phyloP scores from a whole-genome alignment of 1,139 yeast genomes.

The Sugiyamaella sp. region DNA sequence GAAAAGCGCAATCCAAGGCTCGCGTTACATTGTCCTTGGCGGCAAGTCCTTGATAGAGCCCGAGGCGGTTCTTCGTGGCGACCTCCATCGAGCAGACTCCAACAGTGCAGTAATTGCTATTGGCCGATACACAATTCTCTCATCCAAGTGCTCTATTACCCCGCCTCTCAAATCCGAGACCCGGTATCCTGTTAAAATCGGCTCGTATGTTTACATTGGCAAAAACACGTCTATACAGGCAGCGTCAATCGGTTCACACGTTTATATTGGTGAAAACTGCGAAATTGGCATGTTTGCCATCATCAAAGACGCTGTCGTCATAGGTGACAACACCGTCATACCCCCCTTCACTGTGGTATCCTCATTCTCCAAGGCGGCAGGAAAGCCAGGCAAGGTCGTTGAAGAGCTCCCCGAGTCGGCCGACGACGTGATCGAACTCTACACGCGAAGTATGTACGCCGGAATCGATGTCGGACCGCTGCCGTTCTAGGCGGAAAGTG shows the following conservation, averaged over 20 bases:
- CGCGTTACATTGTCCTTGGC: slow-evolving; percentile 50
- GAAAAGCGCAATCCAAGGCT: slow-evolving; percentile 49
- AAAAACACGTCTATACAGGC: slow-evolving; percentile 46
- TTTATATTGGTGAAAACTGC: slow-evolving; percentile 61
- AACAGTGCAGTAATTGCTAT: slow-evolving; percentile 50
- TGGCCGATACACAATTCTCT: slow-evolving; percentile 53
- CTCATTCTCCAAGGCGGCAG: slow-evolving; percentile 57
- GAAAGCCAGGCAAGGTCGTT: slow-evolving; percentile 34
- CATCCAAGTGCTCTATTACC: slow-evolving; percentile 31
- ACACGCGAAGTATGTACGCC: slow-evolving; percentile 38
- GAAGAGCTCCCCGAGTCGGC: slow-evolving; percentile 44
- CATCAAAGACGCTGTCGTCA: slow-evolving; percentile 64
- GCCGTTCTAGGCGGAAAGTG: neutral
- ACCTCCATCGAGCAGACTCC: slow-evolving; percentile 41
- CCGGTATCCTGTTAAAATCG: slow-evolving; percentile 51
- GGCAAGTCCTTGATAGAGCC: slow-evolving; percentile 50
- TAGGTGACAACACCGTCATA: slow-evolving; percentile 52
- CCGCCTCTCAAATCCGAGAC: slow-evolving; percentile 32
- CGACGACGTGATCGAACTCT: slow-evolving; percentile 41
- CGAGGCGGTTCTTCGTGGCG: slow-evolving; percentile 47
- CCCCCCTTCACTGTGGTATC: slow-evolving; percentile 64
- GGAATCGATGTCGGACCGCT: slow-evolving; percentile 34
- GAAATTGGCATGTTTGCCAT: slow-evolving; percentile 55
- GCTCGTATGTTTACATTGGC: slow-evolving; percentile 63
- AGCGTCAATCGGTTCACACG: slow-evolving; percentile 49